phyloP scores from a whole-genome alignment of 2,329 filamentous ascomycete species.

The Cryphonectria parasitica region DNA sequence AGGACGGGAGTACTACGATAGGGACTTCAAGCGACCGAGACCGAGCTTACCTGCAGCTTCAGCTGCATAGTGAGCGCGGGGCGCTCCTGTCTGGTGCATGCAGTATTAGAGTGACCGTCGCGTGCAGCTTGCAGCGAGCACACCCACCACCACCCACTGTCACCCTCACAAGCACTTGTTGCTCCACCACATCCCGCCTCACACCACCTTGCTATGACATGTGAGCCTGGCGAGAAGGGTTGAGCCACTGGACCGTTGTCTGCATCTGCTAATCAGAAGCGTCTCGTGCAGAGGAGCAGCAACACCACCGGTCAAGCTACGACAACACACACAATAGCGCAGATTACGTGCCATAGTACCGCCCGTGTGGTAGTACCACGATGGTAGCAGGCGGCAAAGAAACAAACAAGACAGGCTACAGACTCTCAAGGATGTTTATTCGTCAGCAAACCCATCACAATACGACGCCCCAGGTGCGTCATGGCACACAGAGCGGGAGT shows the following conservation, averaged over 20 bases:
- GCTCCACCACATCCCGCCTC: background rate
- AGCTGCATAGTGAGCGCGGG: background rate
- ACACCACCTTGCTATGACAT: background rate
- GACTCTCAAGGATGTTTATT: background rate
- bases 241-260: background rate
- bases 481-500: background rate
- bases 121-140: background rate
- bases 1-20: background rate
- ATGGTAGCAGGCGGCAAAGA: background rate
- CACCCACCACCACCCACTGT: background rate
- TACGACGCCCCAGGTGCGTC: conserved; percentile 18
- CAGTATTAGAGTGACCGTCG: background rate
- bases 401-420: background rate
- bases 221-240: background rate
- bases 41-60: background rate
- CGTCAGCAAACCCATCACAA: background rate
- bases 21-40: background rate
- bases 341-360: background rate
- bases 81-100: background rate
- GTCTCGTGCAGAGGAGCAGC: background rate
- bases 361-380: background rate
- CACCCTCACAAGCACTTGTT: background rate
- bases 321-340: background rate
- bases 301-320: background rate
- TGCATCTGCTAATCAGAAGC: background rate